A percentile compares a stretch with the other conserved stretches of the same genome.
These are phyloP conservation scores for Penicillium verhagenii DNA, from an alignment of 495 filamentous ascomycete genomes.

Conservation along the genomic window DNA sequence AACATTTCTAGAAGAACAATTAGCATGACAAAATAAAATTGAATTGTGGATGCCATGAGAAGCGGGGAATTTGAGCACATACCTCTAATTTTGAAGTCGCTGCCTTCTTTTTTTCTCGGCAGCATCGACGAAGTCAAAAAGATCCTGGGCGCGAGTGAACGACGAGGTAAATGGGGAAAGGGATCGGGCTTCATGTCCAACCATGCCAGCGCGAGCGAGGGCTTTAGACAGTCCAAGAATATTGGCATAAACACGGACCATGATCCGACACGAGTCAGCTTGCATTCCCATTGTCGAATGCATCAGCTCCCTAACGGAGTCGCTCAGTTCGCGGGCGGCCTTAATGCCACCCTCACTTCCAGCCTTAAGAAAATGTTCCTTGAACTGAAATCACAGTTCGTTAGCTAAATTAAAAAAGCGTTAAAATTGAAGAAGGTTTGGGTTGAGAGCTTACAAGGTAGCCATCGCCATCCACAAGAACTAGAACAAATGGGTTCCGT, in stretches of 20 bases:
- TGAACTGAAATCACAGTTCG: conserved; percentile 38
- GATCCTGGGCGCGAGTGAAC: conserved; percentile 57
- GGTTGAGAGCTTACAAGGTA: conserved; percentile 39
- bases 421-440: neutral
- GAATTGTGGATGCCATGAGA: too few species aligned
- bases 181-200: conserved; percentile 51
- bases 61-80: neutral
- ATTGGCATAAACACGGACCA: conserved; percentile 63
- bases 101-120: conserved; percentile 61
- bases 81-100: conserved; percentile 61
- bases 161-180: conserved; percentile 54
- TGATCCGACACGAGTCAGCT: conserved; percentile 54
- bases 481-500: conserved; percentile 59
- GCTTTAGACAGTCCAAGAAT: conserved; percentile 52
- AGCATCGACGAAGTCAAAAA: conserved; percentile 63
- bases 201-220: conserved; percentile 47
- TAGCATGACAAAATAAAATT: too few species aligned
- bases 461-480: conserved; percentile 62
- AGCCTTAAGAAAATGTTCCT: conserved; percentile 50
- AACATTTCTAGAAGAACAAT: conserved; percentile 47
- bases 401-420: neutral
- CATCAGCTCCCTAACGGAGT: conserved; percentile 47
- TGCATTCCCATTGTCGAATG: conserved; percentile 45
- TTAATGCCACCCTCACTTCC: conserved; percentile 55
- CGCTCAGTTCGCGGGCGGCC: conserved; percentile 53